Evolutionary conservation across 202 grass and related monocot genomes (phyloP).

Genomic region (Schoenoplectus tabernaemontani): DNA sequence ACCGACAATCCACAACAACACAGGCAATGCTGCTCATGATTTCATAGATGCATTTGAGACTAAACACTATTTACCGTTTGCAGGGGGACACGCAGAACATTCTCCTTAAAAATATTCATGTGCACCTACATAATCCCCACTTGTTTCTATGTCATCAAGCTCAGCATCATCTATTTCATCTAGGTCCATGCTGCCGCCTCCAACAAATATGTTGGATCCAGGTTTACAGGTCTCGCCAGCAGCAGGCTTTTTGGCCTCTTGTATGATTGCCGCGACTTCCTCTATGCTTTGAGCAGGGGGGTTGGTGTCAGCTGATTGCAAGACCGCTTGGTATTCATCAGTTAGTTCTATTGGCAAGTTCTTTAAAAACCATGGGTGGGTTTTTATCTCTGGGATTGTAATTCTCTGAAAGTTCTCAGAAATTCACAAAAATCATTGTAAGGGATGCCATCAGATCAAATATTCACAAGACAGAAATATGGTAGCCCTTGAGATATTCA

Average conservation of each 20-base stretch:
- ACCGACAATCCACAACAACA: neutral
- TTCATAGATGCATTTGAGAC: neutral
- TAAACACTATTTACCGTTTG: neutral
- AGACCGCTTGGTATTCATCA: conserved; percentile 59
- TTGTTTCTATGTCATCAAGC: conserved; percentile 67
- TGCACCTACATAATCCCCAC: conserved; percentile 68
- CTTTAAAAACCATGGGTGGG: conserved; percentile 91
- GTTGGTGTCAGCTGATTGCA: conserved; percentile 33
- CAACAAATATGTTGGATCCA: conserved; percentile 36
- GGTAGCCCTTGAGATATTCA: neutral
- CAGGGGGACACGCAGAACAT: neutral
- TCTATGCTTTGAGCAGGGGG: conserved; percentile 47
- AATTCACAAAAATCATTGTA: neutral
- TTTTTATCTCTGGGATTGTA: conserved; percentile 93
- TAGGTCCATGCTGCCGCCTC: conserved; percentile 80
- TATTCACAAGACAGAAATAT: conserved; percentile 13
- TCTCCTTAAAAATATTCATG: conserved; percentile 10
- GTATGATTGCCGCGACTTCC: conserved; percentile 65
- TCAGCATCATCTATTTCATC: conserved; percentile 71
- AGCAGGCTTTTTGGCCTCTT: conserved; percentile 51
- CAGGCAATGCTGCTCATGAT: conserved; percentile 1
- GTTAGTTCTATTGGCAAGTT: conserved; percentile 92
- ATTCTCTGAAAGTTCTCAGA: conserved; percentile 50
- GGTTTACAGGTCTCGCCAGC: conserved; percentile 32
- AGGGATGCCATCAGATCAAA: neutral